phyloP scores from a whole-genome alignment of 2,329 filamentous ascomycete species.

The Byssothecium circinans region DNA sequence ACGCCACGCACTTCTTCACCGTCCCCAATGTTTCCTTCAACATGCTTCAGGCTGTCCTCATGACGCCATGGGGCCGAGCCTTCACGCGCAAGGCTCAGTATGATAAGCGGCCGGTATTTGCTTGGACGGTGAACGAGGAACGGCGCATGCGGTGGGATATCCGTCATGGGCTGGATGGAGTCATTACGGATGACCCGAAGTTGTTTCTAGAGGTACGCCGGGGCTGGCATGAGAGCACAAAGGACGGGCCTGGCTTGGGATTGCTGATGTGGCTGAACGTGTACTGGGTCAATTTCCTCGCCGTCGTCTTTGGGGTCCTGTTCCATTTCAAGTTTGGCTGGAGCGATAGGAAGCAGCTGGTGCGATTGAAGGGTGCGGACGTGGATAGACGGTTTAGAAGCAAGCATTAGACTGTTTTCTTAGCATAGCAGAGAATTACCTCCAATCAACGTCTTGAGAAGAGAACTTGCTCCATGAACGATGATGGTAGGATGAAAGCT shows the following conservation, averaged over 20 bases:
- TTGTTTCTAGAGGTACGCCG: conserved; percentile 62
- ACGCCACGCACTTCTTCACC: conserved; percentile 71
- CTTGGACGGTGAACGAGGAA: conserved; percentile 86
- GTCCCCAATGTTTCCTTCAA: conserved; percentile 75
- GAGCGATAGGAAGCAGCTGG: conserved; percentile 20
- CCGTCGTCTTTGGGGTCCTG: conserved; percentile 34
- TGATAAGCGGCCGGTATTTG: conserved; percentile 63
- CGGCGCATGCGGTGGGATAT: conserved; percentile 82
- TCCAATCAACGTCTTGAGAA: too few relatives aligned
- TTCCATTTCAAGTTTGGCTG: conserved; percentile 38
- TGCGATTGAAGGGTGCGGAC: conserved; percentile 13
- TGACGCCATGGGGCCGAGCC: conserved; percentile 65
- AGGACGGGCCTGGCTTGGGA: conserved; percentile 30
- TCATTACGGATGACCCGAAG: conserved; percentile 82
- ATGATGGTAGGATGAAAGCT: background rate
- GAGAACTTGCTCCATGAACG: too few relatives aligned
- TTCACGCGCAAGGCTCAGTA: conserved; percentile 67
- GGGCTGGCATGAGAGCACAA: conserved; percentile 43
- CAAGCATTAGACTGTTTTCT: background rate
- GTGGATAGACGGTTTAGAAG: background rate
- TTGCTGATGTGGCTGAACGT: conserved; percentile 36
- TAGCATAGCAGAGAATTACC: too few relatives aligned
- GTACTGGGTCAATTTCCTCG: conserved; percentile 37
- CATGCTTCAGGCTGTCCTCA: conserved; percentile 68
- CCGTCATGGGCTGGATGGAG: conserved; percentile 67